phyloP scores from a whole-genome alignment of 129 eudicot genomes.

The Flaveria trinervia region DNA sequence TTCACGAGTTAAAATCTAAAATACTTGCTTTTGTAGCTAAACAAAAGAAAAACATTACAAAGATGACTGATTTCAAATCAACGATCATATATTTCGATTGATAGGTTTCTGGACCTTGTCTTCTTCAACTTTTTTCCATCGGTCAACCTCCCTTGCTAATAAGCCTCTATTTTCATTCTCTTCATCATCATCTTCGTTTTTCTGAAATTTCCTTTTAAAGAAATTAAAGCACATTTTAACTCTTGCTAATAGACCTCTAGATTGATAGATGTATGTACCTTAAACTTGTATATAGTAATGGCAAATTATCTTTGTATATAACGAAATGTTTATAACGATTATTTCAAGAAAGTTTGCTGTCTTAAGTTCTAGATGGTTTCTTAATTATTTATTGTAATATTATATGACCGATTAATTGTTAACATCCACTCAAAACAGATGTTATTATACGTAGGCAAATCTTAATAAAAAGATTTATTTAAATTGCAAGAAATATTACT shows the following conservation, averaged over 20 bases:
- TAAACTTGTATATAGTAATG: not conserved
- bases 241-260: not conserved
- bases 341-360: conserved; percentile 15
- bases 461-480: not conserved
- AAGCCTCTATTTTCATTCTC: conserved; percentile 29
- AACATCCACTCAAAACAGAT: no score
- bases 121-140: conserved; percentile 38
- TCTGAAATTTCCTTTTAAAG: not conserved
- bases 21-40: not conserved
- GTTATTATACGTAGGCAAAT: no score
- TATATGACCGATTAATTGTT: no score
- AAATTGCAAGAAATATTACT: not conserved
- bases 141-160: conserved; percentile 33
- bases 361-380: not conserved
- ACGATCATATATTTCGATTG: not conserved
- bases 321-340: conserved; percentile 14
- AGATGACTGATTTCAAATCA: not conserved
- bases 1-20: not conserved
- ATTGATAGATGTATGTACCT: not conserved
- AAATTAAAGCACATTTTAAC: conserved; percentile 28
- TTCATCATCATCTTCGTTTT: conserved; percentile 9
- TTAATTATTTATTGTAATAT: not conserved
- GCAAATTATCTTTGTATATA: not conserved
- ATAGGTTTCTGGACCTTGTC: not conserved
- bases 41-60: not conserved